A percentile compares a stretch with the other conserved stretches of the same genome.
Evolutionary conservation across 2,329 filamentous ascomycete genomes (phyloP).

Genomic region (Sporothrix brasiliensis): DNA sequence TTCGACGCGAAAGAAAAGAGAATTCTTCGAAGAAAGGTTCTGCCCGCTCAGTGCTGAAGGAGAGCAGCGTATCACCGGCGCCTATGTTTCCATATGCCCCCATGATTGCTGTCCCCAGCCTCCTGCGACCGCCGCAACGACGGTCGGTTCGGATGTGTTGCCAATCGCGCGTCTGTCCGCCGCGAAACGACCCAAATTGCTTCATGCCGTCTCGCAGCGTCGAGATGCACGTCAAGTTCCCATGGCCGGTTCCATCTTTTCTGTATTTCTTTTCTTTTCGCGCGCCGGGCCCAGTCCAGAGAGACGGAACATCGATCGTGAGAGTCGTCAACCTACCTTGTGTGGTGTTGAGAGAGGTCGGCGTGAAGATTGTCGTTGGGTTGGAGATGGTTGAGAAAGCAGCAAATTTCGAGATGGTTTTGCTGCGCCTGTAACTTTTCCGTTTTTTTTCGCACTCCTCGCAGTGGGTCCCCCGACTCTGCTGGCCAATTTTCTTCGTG

Average conservation of each 20-base stretch:
- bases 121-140: conserved; percentile 40
- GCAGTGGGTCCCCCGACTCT: conserved; percentile 6
- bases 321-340: conserved; percentile 29
- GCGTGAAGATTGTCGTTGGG: conserved; percentile 26
- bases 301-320: conserved; percentile 25
- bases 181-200: conserved; percentile 15
- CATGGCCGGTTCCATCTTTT: conserved; percentile 20
- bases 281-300: conserved; percentile 40
- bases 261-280: conserved; percentile 34
- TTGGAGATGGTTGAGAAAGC: conserved; percentile 14
- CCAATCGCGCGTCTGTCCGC: conserved; percentile 3
- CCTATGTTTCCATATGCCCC: conserved; percentile 24
- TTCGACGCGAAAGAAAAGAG: conserved; percentile 42
- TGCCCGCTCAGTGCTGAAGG: conserved; percentile 67
- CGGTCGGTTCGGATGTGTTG: conserved; percentile 24
- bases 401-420: neutral
- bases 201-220: conserved; percentile 11
- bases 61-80: conserved; percentile 63
- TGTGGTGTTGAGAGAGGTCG: conserved; percentile 28
- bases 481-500: conserved; percentile 33
- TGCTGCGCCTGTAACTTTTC: neutral
- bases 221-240: conserved; percentile 11
- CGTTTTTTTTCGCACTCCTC: conserved; percentile 28
- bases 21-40: conserved; percentile 60
- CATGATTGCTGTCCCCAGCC: conserved; percentile 66